Base-by-base conservation (phyloP, 495 filamentous ascomycete genomes). In the Corynascus novoguineensis region DNA sequence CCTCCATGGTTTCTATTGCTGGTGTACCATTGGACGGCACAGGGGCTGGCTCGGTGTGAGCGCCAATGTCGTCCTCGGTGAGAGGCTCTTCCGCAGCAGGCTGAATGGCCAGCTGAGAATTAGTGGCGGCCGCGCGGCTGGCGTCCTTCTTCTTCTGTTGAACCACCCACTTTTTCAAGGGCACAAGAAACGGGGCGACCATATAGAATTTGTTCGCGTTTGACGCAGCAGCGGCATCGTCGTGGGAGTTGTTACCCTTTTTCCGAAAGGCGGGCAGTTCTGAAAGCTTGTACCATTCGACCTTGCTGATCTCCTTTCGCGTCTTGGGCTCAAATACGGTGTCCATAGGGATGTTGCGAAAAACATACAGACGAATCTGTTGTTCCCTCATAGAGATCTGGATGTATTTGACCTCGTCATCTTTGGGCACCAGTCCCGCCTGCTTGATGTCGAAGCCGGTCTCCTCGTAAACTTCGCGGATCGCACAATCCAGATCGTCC, bases 281-380 rank as follows among this genome's bases (percentile, higher is more conserved):
- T 0, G 88, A 86, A 14, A 98, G 73, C 55, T 81, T 87, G 70
- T 92, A 95, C 93, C 93, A 98, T 63, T 86, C 75, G 56, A 98
- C 93, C 71, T 87, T 91, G 67, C 92, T 95, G 69, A 98, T 98
- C 71, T 98, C 95, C 69, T 97, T 97, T 48, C 93, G 79, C 5
- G 93, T 97, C 48, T 85, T 84, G 11, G 95, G 89, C 62, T 90
- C 85, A 67, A 98, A 98, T 50, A 84, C 63, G 3, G 89, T 90
- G 64, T 96, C 85, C 72, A 86, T 86, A 14, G 89, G 86, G 17
- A 97, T 82, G 48, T 89, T 85, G 22, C 90, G 83, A 66, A 97
- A 92, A 41, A 97, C 86, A 66, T 91, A 98, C 28, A 97, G 76
- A 60, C 86, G 78, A 72, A 98, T 87, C 67, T 97, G 85, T 71